phyloP scores from a whole-genome alignment of 23 red algal species.

The Pyropia yezoensis region DNA sequence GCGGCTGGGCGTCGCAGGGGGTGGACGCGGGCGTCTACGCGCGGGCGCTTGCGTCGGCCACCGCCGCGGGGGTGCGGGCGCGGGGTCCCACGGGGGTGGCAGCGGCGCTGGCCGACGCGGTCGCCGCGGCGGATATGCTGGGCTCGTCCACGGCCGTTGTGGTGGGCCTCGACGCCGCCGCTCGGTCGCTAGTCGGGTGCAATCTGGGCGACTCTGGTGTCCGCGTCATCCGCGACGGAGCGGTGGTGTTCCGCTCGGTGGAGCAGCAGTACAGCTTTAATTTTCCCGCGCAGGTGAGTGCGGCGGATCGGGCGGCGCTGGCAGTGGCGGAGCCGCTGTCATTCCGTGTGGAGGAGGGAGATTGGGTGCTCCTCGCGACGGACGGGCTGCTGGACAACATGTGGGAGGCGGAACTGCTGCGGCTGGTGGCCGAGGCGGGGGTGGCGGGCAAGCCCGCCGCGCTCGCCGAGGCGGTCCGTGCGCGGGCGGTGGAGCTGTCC shows the following conservation, averaged over 20 bases:
- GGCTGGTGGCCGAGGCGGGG: no score
- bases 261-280: conserved; percentile 54
- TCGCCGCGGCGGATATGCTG: not conserved
- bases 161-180: conserved; percentile 5
- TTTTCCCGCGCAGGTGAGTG: conserved; percentile 24
- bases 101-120: conserved; percentile 3
- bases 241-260: conserved; percentile 9
- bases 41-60: conserved; percentile 3
- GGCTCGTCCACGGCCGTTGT: conserved; percentile 18
- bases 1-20: conserved; percentile 32
- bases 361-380: conserved; percentile 23
- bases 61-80: not conserved
- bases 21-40: conserved; percentile 35
- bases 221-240: conserved; percentile 4
- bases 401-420: conserved; percentile 12
- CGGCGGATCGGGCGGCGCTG: conserved; percentile 2
- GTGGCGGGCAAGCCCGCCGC: no score
- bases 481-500: no score
- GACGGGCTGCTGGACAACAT: conserved; percentile 39
- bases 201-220: conserved; percentile 34
- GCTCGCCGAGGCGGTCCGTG: no score
- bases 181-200: no score
- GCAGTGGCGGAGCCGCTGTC: not conserved
- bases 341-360: conserved; percentile 4
- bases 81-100: not conserved